Percentiles rank a stretch among this genome's conserved stretches.
Conservation (phyloP, 495 filamentous ascomycete genomes). For the Hyaloscypha finlandica region DNA sequence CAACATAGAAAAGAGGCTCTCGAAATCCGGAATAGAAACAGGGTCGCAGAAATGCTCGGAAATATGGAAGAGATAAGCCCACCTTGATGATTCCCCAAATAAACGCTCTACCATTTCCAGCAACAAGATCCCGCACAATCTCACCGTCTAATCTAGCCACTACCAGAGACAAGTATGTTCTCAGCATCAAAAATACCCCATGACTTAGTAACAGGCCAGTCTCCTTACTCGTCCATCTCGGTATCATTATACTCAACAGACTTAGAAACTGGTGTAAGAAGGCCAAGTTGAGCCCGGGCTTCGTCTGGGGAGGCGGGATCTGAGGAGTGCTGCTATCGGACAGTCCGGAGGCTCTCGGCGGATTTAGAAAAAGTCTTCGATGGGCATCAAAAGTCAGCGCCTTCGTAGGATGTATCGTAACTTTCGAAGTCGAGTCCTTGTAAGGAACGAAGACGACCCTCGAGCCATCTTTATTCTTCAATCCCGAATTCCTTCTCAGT, state of each 20-base stretch:
- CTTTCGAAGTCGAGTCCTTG: conserved; percentile 80
- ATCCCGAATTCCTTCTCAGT: conserved; percentile 86
- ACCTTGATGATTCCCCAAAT: conserved; percentile 83
- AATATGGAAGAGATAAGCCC: conserved; percentile 20
- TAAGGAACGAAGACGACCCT: conserved; percentile 95
- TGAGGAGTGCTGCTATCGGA: conserved; percentile 62
- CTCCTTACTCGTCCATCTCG: conserved; percentile 92
- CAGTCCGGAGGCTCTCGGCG: conserved; percentile 74
- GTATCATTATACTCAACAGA: conserved; percentile 95
- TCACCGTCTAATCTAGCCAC: conserved; percentile 94
- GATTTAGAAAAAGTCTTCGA: conserved; percentile 87
- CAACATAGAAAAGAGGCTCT: too few relatives aligned
- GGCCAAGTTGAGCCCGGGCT: conserved; percentile 94
- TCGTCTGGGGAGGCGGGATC: conserved; percentile 84
- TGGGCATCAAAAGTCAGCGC: conserved; percentile 95
- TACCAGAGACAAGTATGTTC: conserved; percentile 92
- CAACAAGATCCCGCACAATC: conserved; percentile 93
- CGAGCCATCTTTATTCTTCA: conserved; percentile 90
- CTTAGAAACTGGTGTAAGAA: conserved; percentile 97
- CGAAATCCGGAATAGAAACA: too few relatives aligned
- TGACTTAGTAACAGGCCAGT: conserved; percentile 86
- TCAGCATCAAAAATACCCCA: conserved; percentile 80
- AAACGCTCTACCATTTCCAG: conserved; percentile 87
- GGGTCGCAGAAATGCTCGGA: not conserved
- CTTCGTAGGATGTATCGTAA: conserved; percentile 92